phyloP scores from a whole-genome alignment of 768 basidiomycete genomes.

The Lactarius hatsudake region DNA sequence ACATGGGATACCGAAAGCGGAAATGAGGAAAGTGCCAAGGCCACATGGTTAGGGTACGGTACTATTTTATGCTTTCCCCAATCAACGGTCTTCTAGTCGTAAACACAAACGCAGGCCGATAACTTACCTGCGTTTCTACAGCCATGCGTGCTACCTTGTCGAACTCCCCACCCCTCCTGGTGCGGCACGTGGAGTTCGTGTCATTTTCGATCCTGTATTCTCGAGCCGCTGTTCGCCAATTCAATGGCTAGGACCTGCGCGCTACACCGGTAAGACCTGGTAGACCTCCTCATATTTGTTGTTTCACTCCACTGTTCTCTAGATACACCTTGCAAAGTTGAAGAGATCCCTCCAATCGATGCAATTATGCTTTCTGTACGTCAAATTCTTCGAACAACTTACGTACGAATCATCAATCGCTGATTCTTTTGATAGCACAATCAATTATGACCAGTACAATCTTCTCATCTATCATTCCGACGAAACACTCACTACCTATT shows the following conservation, averaged over 20 bases:
- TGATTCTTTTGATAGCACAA: constrained; percentile 33
- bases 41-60: constrained; percentile 25
- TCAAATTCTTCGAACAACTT: not conserved
- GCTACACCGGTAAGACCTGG: constrained; percentile 35
- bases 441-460: constrained; percentile 40
- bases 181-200: constrained; percentile 37
- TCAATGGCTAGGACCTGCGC: constrained; percentile 33
- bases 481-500: not conserved
- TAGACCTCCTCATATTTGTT: not conserved
- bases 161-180: constrained; percentile 37
- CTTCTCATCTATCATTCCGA: not conserved
- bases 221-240: constrained; percentile 38
- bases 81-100: not conserved
- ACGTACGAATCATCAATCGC: not conserved
- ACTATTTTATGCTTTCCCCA: not conserved
- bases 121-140: not conserved
- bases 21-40: constrained; percentile 20
- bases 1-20: constrained; percentile 12
- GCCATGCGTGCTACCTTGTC: constrained; percentile 41
- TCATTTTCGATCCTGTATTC: constrained; percentile 41
- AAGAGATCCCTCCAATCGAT: constrained; percentile 48
- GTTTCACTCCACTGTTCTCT: not conserved
- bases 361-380: constrained; percentile 48
- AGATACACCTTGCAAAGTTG: constrained; percentile 39
- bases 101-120: too few relatives aligned